These are phyloP conservation scores for Pythium angustatum DNA, from an alignment of 352 stramenopile species.

Conservation along the genomic window DNA sequence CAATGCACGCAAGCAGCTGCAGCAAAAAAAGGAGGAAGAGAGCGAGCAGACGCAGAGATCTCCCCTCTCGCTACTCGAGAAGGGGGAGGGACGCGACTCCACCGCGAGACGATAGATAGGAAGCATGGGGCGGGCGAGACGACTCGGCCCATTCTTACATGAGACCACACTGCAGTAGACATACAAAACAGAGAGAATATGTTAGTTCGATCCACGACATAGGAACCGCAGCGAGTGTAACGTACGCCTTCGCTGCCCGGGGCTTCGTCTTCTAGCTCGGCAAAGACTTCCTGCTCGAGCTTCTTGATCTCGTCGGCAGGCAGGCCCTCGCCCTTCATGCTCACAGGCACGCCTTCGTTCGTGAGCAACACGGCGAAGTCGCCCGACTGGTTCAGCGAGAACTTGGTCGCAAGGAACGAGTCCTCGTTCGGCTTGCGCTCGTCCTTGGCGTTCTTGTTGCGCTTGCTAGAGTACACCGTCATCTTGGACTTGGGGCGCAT, in stretches of 20 bases:
- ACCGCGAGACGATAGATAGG: constrained; percentile 26
- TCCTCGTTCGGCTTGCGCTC: constrained; percentile 73
- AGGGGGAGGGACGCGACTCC: neutral
- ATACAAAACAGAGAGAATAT: neutral
- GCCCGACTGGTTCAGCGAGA: constrained; percentile 65
- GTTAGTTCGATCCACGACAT: too few relatives aligned
- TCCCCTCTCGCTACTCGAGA: constrained; percentile 5
- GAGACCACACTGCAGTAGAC: constrained; percentile 24
- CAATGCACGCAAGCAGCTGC: neutral
- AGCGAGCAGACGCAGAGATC: neutral
- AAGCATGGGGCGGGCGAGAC: neutral
- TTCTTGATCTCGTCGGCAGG: constrained; percentile 58
- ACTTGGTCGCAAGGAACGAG: constrained; percentile 80
- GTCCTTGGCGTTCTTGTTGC: constrained; percentile 76
- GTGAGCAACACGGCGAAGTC: constrained; percentile 71
- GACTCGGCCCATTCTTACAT: constrained; percentile 23
- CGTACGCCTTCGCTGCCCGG: constrained; percentile 56
- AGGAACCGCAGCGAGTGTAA: constrained; percentile 2
- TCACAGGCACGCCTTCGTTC: constrained; percentile 66
- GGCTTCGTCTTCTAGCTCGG: constrained; percentile 52
- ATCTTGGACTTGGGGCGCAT: constrained; percentile 70
- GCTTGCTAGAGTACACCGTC: constrained; percentile 79
- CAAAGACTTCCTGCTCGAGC: constrained; percentile 54
- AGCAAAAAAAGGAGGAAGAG: constrained; percentile 4
- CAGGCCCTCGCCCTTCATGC: constrained; percentile 62